These are phyloP conservation scores for Dictyostelium intermedium DNA, from an alignment of 78 protist species.

Conservation along the genomic window DNA sequence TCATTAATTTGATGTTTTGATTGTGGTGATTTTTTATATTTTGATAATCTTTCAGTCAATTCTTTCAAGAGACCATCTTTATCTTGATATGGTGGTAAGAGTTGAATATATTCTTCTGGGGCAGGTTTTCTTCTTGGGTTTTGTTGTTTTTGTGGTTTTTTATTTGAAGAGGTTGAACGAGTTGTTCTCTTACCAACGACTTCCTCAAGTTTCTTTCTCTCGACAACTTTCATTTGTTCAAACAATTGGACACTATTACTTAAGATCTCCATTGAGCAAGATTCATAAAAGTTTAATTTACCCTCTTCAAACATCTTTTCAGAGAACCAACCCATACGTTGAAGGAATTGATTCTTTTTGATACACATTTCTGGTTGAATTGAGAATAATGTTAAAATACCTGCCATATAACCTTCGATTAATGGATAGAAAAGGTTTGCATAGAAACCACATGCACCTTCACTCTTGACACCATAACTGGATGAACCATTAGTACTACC, in stretches of 20 bases:
- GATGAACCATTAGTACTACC: background rate
- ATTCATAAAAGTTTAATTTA: slow-evolving; percentile 77
- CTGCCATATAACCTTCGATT: slow-evolving; percentile 82
- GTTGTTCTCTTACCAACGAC: slow-evolving; percentile 76
- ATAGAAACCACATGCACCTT: slow-evolving; percentile 47
- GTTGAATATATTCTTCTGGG: slow-evolving; percentile 67
- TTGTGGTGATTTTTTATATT: slow-evolving; percentile 50
- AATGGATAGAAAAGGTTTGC: slow-evolving; percentile 80
- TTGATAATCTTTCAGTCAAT: slow-evolving; percentile 60
- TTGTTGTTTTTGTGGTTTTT: slow-evolving; percentile 50
- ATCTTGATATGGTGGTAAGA: slow-evolving; percentile 62
- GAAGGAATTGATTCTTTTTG: slow-evolving; percentile 61
- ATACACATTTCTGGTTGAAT: slow-evolving; percentile 79
- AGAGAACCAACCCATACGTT: slow-evolving; percentile 79
- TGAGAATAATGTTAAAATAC: slow-evolving; percentile 58
- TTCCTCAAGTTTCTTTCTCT: slow-evolving; percentile 54
- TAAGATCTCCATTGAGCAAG: slow-evolving; percentile 77
- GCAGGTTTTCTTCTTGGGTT: slow-evolving; percentile 11
- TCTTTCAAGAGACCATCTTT: slow-evolving; percentile 59
- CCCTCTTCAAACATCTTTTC: slow-evolving; percentile 88
- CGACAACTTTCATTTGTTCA: slow-evolving; percentile 34
- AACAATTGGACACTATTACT: slow-evolving; percentile 63
- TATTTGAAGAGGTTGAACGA: slow-evolving; percentile 9
- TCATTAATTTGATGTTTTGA: slow-evolving; percentile 42
- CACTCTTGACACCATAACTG: slow-evolving; percentile 28